phyloP scores from a whole-genome alignment of 768 basidiomycete species.

The Albatrellus ellisii region DNA sequence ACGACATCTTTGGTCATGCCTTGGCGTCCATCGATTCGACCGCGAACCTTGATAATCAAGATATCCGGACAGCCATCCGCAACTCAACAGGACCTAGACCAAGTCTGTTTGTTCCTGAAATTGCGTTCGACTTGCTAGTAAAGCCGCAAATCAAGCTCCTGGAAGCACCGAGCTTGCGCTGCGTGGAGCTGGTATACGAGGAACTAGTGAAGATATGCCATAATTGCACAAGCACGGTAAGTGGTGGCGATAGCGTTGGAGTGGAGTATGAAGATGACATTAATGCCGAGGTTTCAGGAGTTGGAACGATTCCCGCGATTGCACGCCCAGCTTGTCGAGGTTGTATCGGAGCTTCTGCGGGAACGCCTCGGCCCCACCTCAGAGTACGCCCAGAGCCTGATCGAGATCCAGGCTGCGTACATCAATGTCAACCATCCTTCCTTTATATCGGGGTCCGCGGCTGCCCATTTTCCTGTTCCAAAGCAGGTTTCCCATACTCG shows the following conservation, averaged over 20 bases:
- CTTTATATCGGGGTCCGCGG: slow-evolving; percentile 72
- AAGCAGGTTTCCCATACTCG: slow-evolving; percentile 35
- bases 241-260: slow-evolving; percentile 12
- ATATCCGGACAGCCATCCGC: slow-evolving; percentile 95
- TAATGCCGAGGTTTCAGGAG: slow-evolving; percentile 40
- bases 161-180: slow-evolving; percentile 87
- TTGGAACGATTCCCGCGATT: slow-evolving; percentile 90
- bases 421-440: slow-evolving; percentile 99
- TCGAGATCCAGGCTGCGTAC: slow-evolving; percentile 95
- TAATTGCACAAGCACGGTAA: slow-evolving; percentile 84
- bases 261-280: neutral
- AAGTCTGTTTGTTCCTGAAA: slow-evolving; percentile 92
- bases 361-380: slow-evolving; percentile 95
- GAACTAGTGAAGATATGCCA: slow-evolving; percentile 99
- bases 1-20: slow-evolving; percentile 92
- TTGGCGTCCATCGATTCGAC: slow-evolving; percentile 85
- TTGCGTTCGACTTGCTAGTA: slow-evolving; percentile 92
- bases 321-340: slow-evolving; percentile 89
- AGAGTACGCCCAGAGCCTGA: slow-evolving; percentile 91
- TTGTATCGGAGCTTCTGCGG: slow-evolving; percentile 89
- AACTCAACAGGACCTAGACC: slow-evolving; percentile 97
- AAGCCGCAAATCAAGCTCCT: slow-evolving; percentile 97
- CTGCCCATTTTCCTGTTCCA: slow-evolving; percentile 34
- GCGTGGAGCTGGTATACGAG: slow-evolving; percentile 97
- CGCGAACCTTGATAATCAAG: slow-evolving; percentile 80